These are phyloP conservation scores for Neofusicoccum kwambonambiense DNA, from an alignment of 2,329 filamentous ascomycete genomes.

Conservation along the genomic window DNA sequence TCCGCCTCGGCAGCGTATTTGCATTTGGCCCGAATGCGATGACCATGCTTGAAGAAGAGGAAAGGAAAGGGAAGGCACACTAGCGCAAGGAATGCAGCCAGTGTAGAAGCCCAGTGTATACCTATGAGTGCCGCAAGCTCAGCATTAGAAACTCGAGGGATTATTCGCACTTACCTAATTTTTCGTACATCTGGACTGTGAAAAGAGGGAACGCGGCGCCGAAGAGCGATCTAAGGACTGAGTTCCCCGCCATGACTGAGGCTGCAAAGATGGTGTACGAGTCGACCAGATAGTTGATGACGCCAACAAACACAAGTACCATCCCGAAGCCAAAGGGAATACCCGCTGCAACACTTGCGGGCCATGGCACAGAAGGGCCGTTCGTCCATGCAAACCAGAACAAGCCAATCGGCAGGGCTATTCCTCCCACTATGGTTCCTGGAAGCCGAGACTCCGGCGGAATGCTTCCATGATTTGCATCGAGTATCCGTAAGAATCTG, in stretches of 20 bases:
- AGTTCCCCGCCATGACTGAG: constrained; percentile 72
- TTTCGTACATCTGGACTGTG: constrained; percentile 60
- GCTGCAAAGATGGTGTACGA: constrained; percentile 72
- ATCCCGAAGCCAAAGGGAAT: constrained; percentile 59
- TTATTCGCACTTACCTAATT: constrained; percentile 24
- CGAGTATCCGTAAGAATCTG: constrained; percentile 33
- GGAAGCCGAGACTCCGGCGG: constrained; percentile 66
- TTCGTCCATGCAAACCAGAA: constrained; percentile 43
- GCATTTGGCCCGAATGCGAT: constrained; percentile 62
- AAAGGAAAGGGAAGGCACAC: constrained; percentile 72
- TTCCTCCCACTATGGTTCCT: constrained; percentile 60
- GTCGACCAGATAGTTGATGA: constrained; percentile 44
- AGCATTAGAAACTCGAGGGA: too few relatives aligned
- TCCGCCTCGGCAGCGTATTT: constrained; percentile 69
- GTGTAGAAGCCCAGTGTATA: constrained; percentile 71
- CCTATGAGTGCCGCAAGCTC: not conserved
- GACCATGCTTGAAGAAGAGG: constrained; percentile 72
- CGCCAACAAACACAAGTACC: constrained; percentile 62
- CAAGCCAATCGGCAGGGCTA: constrained; percentile 55
- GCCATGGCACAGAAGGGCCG: constrained; percentile 55
- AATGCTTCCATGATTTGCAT: constrained; percentile 53
- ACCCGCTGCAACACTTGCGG: constrained; percentile 51
- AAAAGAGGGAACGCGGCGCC: constrained; percentile 81
- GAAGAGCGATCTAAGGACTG: constrained; percentile 73
- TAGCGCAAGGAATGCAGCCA: constrained; percentile 72